Evolutionary conservation across 2,329 filamentous ascomycete genomes (phyloP), one percentile per base, ranked within the genome.

Genomic region (Periconia sp.): DNA sequence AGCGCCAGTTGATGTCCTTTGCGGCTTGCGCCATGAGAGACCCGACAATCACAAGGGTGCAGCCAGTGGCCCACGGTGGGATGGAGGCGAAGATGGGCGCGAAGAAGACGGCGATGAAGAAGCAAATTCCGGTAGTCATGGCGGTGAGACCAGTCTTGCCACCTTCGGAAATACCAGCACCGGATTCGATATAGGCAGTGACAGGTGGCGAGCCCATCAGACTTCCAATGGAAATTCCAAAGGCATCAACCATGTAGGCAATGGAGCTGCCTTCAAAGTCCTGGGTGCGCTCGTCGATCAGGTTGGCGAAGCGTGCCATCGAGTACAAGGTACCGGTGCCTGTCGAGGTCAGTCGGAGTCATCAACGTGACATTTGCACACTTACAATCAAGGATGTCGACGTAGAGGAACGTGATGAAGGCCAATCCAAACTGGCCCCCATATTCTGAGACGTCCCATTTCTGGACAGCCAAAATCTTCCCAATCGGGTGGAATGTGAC

Each of bases 1-100:
- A 70, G 33, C 78, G 77, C 90, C 90, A 95, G 78, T 95, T 95
- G 76, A 95, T 92, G 52, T 94, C 87, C 12, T 82, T 82, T 10
- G 88, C 87, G 1, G 88, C 80, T 48, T 83, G 81, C 43, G 86
- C 84, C 90, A 95, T 95, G 79, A 95, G 86, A 15, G 85, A 85
- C n/a, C 90, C 90, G 40, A 95, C 89, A 26, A 95, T 83, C 56
- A 95, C 80, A 18, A 95, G 79, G n/a, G 91, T 91, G 65, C 87
- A 91, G 34, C 90, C 90, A 0, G 90, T 95, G 3, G 90, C 90
- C 88, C 89, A 95, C 0, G 89, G 86, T 4, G 90, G 90, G 44
- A 95, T 94, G 0, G 88, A 92, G 8, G 90, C 89, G 63, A 95
- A 95, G 43, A 95, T 92, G 0, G 90, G 90, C 0, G 90, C 89